These are phyloP conservation scores for Neodidymelliopsis sp. DNA, from an alignment of 2,329 filamentous ascomycete genomes.

Conservation along the genomic window DNA sequence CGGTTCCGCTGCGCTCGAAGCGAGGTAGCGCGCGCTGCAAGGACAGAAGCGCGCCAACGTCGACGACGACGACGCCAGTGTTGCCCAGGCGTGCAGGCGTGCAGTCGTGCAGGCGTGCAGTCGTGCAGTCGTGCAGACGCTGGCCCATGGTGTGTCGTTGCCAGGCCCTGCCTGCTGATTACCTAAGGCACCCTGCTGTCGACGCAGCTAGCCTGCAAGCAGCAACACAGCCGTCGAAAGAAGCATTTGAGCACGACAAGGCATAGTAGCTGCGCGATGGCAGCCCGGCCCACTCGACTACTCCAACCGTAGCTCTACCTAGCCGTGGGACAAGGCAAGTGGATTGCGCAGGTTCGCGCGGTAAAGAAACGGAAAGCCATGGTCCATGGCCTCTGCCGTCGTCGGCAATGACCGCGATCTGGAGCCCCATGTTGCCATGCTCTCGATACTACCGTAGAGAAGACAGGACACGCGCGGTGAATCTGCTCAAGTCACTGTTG, in stretches of 20 bases:
- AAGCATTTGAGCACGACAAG: conserved; percentile 10
- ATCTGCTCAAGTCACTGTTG: too few relatives aligned
- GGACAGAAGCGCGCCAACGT: not conserved
- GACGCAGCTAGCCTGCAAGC: conserved; percentile 1
- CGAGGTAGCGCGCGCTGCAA: conserved; percentile 9
- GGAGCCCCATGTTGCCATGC: not conserved
- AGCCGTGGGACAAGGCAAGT: conserved; percentile 1
- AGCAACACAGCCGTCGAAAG: conserved; percentile 7
- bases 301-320: conserved; percentile 3
- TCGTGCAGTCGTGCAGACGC: too few relatives aligned
- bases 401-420: conserved; percentile 3
- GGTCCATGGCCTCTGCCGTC: not conserved
- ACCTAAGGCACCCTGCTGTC: too few relatives aligned
- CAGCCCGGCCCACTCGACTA: conserved; percentile 9
- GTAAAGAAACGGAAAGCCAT: conserved; percentile 7
- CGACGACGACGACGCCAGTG: not conserved
- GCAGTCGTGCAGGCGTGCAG: too few relatives aligned
- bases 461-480: too few relatives aligned
- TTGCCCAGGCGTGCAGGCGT: too few relatives aligned
- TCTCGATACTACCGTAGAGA: too few relatives aligned
- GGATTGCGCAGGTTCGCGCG: not conserved
- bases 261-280: conserved; percentile 6
- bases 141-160: too few relatives aligned
- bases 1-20: conserved; percentile 12
- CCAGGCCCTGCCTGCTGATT: conserved; percentile 1